Evolutionary conservation across 768 basidiomycete species (phyloP).

Genomic region (Solioccasus polychromus): DNA sequence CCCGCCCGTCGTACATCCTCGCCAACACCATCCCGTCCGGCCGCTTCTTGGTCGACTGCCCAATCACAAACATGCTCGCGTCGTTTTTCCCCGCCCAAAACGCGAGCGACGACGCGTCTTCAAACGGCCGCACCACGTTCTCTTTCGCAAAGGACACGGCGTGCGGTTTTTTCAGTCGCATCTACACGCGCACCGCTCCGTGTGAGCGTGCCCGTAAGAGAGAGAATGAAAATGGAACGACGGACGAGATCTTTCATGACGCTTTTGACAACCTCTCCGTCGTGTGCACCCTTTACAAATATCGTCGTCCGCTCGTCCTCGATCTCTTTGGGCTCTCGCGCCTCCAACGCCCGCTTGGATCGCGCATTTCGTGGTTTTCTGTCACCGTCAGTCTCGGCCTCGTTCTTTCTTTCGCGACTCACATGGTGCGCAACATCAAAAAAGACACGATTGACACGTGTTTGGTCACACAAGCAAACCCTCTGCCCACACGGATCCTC

Average conservation of each 20-base stretch:
- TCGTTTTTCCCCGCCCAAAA: slow-evolving; percentile 97
- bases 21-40: slow-evolving; percentile 85
- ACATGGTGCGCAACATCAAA: slow-evolving; percentile 31
- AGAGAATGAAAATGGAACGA: slow-evolving; percentile 7
- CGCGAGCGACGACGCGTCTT: slow-evolving; percentile 73
- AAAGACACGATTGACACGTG: neutral
- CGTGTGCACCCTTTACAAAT: slow-evolving; percentile 86
- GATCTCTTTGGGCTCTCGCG: slow-evolving; percentile 84
- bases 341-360: slow-evolving; percentile 84
- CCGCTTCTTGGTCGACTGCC: slow-evolving; percentile 91
- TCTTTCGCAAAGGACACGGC: slow-evolving; percentile 94
- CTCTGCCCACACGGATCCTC: too few relatives aligned
- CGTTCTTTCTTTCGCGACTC: too few relatives aligned
- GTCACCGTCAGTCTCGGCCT: neutral
- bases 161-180: slow-evolving; percentile 90
- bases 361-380: slow-evolving; percentile 96
- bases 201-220: neutral
- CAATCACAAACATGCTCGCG: slow-evolving; percentile 85
- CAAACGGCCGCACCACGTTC: slow-evolving; percentile 89
- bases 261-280: slow-evolving; percentile 72
- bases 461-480: neutral
- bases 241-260: slow-evolving; percentile 90
- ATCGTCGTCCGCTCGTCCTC: slow-evolving; percentile 86
- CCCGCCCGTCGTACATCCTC: slow-evolving; percentile 78
- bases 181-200: slow-evolving; percentile 43